Conservation (phyloP, 2,329 filamentous ascomycete species). For the Pleoardoris graminearum region DNA sequence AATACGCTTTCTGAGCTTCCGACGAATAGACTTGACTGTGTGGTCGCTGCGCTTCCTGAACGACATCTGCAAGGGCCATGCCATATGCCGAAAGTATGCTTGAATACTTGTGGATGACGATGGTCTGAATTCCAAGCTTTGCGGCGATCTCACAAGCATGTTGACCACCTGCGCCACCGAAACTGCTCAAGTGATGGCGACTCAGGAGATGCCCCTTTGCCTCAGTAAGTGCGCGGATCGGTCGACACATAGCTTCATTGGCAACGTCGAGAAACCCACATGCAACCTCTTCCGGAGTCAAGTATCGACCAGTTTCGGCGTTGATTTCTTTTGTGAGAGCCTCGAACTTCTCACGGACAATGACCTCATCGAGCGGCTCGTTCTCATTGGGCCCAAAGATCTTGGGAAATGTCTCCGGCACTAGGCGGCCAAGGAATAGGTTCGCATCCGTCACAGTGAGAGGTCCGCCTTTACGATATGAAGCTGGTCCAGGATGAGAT, state of each 20-base stretch:
- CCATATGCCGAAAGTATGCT: constrained; percentile 54
- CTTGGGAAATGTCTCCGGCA: constrained; percentile 37
- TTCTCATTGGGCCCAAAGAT: constrained; percentile 41
- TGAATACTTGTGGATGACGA: constrained; percentile 53
- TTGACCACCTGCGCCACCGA: constrained; percentile 47
- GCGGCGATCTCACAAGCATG: constrained; percentile 51
- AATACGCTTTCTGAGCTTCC: not conserved
- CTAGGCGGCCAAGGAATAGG: constrained; percentile 36
- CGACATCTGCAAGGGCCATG: constrained; percentile 53
- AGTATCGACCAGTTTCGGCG: constrained; percentile 28
- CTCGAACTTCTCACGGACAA: constrained; percentile 36
- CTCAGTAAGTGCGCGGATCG: constrained; percentile 34
- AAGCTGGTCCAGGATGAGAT: constrained; percentile 44
- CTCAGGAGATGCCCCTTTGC: constrained; percentile 27
- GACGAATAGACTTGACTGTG: constrained; percentile 32
- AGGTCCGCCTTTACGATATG: constrained; percentile 42
- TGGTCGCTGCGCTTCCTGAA: constrained; percentile 48
- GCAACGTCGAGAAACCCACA: constrained; percentile 31
- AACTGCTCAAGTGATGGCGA: constrained; percentile 30
- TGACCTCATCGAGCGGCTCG: constrained; percentile 43
- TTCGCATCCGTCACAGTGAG: constrained; percentile 44
- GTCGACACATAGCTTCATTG: constrained; percentile 36
- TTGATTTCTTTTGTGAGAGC: constrained; percentile 47
- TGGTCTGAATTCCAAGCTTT: constrained; percentile 49
- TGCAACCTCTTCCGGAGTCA: constrained; percentile 26